A percentile compares a stretch with the other conserved stretches of the same genome.
Conservation (phyloP, 2,329 filamentous ascomycete species). For the Tolypocladium ophioglossoides region DNA sequence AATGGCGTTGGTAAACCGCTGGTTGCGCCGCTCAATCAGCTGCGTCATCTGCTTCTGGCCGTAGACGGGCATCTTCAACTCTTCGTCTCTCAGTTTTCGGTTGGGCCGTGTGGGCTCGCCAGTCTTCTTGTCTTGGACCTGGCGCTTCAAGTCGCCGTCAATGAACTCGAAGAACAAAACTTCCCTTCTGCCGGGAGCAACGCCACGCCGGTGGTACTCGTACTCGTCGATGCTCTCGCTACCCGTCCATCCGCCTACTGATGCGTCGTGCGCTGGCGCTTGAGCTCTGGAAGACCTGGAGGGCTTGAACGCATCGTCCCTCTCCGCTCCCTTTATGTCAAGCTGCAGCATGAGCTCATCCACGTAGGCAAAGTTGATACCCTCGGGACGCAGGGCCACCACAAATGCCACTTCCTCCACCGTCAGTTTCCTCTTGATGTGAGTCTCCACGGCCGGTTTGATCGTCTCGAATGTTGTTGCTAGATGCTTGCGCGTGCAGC, state of each 20-base stretch:
- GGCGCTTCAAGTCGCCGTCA: slow-evolving; percentile 79
- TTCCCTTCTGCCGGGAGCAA: slow-evolving; percentile 37
- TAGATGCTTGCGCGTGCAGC: slow-evolving; percentile 83
- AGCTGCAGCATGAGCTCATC: slow-evolving; percentile 76
- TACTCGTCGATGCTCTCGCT: slow-evolving; percentile 27
- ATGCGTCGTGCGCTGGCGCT: slow-evolving; percentile 41
- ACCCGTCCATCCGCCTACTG: slow-evolving; percentile 46
- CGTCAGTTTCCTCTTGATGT: slow-evolving; percentile 59
- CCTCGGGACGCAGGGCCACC: slow-evolving; percentile 63
- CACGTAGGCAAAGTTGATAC: slow-evolving; percentile 77
- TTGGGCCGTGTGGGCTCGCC: slow-evolving; percentile 60
- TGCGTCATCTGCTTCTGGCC: slow-evolving; percentile 86
- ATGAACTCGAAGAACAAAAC: slow-evolving; percentile 87
- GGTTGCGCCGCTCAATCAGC: slow-evolving; percentile 82
- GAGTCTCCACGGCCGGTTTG: slow-evolving; percentile 70
- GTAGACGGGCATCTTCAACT: slow-evolving; percentile 83
- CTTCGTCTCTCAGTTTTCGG: slow-evolving; percentile 62
- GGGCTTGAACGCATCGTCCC: slow-evolving; percentile 51
- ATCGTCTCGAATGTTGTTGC: slow-evolving; percentile 88
- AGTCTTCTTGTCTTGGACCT: slow-evolving; percentile 61
- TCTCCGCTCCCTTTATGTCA: slow-evolving; percentile 59
- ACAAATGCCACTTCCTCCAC: slow-evolving; percentile 77
- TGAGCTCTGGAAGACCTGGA: slow-evolving; percentile 35
- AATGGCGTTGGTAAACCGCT: slow-evolving; percentile 69
- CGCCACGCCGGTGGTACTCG: slow-evolving; percentile 8